Conservation (phyloP, 2,329 filamentous ascomycete species). For the Pyricularia pennisetigena region DNA sequence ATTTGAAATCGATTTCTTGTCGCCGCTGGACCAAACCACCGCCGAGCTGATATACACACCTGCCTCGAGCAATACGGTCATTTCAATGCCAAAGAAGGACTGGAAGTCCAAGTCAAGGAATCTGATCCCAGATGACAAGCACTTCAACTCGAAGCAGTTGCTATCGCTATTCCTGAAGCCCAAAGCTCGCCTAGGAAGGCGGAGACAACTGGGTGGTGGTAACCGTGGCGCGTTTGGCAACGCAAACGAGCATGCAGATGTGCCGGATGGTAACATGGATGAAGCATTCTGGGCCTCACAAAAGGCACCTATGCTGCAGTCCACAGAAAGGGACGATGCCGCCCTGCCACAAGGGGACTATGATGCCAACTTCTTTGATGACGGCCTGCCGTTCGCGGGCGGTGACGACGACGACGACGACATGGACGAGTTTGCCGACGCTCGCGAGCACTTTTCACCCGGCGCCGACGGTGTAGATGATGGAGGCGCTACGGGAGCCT, state of each 20-base stretch:
- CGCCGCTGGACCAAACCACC: slow-evolving; percentile 59
- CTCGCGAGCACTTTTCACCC: slow-evolving; percentile 62
- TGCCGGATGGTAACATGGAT: slow-evolving; percentile 71
- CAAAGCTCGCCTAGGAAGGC: slow-evolving; percentile 70
- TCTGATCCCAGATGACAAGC: slow-evolving; percentile 91
- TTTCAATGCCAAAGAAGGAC: slow-evolving; percentile 84
- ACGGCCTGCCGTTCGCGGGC: slow-evolving; percentile 60
- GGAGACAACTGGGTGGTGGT: slow-evolving; percentile 38
- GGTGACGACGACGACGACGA: slow-evolving; percentile 66
- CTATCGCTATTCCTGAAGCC: slow-evolving; percentile 90
- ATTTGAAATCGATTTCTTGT: slow-evolving; percentile 85
- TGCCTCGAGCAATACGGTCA: slow-evolving; percentile 68
- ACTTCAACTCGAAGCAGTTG: slow-evolving; percentile 90
- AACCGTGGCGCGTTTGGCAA: slow-evolving; percentile 25
- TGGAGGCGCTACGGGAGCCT: slow-evolving; percentile 19
- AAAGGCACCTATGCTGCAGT: slow-evolving; percentile 36
- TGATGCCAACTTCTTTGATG: slow-evolving; percentile 96
- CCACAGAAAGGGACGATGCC: slow-evolving; percentile 36
- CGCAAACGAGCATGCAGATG: slow-evolving; percentile 24
- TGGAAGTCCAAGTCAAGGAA: slow-evolving; percentile 93
- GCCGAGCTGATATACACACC: slow-evolving; percentile 74
- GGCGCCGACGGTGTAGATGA: slow-evolving; percentile 28
- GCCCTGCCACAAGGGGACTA: slow-evolving; percentile 65
- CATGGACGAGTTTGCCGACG: slow-evolving; percentile 66
- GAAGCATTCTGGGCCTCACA: slow-evolving; percentile 89